phyloP scores from a whole-genome alignment of 148 eudicot species.

The Fagopyrum esculentum region DNA sequence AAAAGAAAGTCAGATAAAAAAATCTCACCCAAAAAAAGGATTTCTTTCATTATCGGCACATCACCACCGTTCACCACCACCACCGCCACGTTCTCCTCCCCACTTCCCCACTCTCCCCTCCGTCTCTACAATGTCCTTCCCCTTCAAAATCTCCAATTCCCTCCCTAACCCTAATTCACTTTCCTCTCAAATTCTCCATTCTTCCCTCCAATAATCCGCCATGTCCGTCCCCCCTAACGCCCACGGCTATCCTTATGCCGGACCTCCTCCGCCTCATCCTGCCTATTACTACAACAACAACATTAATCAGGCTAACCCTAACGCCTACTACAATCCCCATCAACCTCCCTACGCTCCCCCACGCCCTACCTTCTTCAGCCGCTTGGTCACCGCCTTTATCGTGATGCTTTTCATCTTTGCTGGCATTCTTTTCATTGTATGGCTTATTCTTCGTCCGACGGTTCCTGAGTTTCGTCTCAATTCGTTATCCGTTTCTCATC shows the following conservation, averaged over 20 bases:
- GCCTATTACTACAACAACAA: conserved; percentile 32
- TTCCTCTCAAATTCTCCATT: background rate
- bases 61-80: background rate
- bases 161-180: background rate
- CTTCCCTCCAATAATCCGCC: background rate
- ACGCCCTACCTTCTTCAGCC: conserved; percentile 59
- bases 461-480: conserved; percentile 52
- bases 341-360: conserved; percentile 22
- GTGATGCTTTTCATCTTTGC: conserved; percentile 44
- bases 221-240: conserved; percentile 10
- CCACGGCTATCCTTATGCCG: conserved; percentile 45
- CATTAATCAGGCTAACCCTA: conserved; percentile 20
- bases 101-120: conserved; percentile 1
- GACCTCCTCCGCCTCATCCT: conserved; percentile 33
- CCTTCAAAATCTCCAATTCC: background rate
- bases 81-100: background rate
- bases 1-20: background rate
- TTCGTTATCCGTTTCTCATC: conserved; percentile 36
- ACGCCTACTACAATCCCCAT: conserved; percentile 16
- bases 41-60: background rate
- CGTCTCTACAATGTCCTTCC: background rate
- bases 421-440: conserved; percentile 46
- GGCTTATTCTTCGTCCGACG: conserved; percentile 80
- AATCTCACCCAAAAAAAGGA: background rate
- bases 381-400: conserved; percentile 44